Conservation (phyloP, 352 stramenopile species). For the Globisporangium cylindrosporum region DNA sequence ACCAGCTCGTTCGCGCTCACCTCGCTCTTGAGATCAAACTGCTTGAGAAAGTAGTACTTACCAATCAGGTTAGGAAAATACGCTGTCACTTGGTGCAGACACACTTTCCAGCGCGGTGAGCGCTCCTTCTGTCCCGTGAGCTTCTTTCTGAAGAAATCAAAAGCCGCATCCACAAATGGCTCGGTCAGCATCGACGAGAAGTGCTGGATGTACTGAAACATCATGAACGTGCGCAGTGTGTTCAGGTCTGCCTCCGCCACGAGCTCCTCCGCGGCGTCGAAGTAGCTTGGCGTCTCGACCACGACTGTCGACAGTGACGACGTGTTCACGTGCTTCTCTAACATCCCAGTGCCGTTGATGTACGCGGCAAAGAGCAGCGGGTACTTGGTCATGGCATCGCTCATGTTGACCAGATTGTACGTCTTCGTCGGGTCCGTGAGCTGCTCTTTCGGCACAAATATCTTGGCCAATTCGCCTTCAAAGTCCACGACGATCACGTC, state of each 20-base stretch:
- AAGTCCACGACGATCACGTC: conserved; percentile 78
- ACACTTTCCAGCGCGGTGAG: conserved; percentile 89
- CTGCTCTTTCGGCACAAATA: conserved; percentile 88
- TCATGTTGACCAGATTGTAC: conserved; percentile 89
- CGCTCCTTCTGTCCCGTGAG: conserved; percentile 83
- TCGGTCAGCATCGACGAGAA: conserved; percentile 44
- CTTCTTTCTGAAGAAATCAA: conserved; percentile 84
- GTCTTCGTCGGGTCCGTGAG: conserved; percentile 84
- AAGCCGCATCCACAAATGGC: conserved; percentile 84
- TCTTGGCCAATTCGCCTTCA: conserved; percentile 75
- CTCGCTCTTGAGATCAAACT: conserved; percentile 86
- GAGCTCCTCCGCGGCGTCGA: conserved; percentile 48
- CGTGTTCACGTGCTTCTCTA: conserved; percentile 26
- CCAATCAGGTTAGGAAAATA: conserved; percentile 69
- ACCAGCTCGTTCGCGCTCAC: conserved; percentile 83
- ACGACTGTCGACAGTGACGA: conserved; percentile 37
- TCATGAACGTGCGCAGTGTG: conserved; percentile 46
- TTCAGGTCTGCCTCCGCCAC: conserved; percentile 37
- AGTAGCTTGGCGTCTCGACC: conserved; percentile 59
- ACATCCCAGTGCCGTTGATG: conserved; percentile 46
- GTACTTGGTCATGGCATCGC: conserved; percentile 39
- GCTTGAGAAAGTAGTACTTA: conserved; percentile 90
- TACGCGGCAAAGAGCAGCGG: conserved; percentile 55
- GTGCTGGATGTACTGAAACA: conserved; percentile 52
- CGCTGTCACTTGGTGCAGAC: conserved; percentile 51